Percentiles rank a stretch among this genome's conserved stretches.
phyloP scores from a whole-genome alignment of 495 filamentous ascomycete species.

The Hypoxylon fragiforme region DNA sequence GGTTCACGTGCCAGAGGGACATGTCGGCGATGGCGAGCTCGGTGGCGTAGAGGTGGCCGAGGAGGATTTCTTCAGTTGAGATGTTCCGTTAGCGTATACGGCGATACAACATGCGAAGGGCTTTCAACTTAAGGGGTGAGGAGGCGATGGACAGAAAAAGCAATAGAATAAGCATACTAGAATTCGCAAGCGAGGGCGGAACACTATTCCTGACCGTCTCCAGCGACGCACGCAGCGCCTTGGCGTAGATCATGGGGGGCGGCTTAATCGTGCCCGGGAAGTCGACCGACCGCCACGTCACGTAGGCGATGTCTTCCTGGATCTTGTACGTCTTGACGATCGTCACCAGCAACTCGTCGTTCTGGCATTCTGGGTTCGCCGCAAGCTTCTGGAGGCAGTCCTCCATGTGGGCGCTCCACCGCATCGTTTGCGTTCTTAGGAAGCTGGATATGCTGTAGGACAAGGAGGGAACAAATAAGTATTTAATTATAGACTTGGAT shows the following conservation, averaged over 20 bases:
- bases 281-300: conserved; percentile 21
- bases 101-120: no score
- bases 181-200: conserved; percentile 19
- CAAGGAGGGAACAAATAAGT: no score
- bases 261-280: conserved; percentile 9
- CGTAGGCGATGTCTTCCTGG: conserved; percentile 27
- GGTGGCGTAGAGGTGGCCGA: conserved; percentile 14
- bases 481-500: no score
- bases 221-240: conserved; percentile 21
- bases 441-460: conserved; percentile 37
- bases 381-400: conserved; percentile 34
- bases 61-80: conserved; percentile 8
- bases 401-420: conserved; percentile 40
- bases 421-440: conserved; percentile 35
- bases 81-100: not conserved
- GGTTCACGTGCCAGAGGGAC: conserved; percentile 27
- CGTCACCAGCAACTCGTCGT: conserved; percentile 30
- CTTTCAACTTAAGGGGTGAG: no score
- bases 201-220: conserved; percentile 25
- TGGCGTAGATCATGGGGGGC: conserved; percentile 23
- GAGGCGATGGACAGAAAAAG: not conserved
- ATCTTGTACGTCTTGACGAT: conserved; percentile 44
- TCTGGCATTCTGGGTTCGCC: conserved; percentile 20
- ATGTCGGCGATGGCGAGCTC: conserved; percentile 35
- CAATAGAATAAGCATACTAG: conserved; percentile 22